These are phyloP conservation scores for Triangularia setosa DNA, from an alignment of 2,329 filamentous ascomycete species.

Conservation along the genomic window DNA sequence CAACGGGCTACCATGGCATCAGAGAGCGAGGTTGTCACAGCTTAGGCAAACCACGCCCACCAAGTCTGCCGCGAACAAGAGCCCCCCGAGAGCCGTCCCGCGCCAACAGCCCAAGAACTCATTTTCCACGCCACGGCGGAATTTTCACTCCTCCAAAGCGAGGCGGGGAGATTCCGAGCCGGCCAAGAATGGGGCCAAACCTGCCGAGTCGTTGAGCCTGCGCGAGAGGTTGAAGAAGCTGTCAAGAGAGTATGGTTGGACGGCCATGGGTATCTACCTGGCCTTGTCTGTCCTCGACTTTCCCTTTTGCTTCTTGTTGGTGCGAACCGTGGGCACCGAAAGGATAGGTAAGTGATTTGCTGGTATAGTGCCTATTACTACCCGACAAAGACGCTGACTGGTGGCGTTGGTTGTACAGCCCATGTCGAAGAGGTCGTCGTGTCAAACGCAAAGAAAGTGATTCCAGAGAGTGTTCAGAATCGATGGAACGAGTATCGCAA, in stretches of 20 bases:
- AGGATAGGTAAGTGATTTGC: constrained; percentile 61
- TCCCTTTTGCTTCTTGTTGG: constrained; percentile 89
- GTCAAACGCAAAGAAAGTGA: constrained; percentile 51
- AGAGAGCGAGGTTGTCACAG: constrained; percentile 19
- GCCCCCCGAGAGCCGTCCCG: neutral
- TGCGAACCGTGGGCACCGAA: constrained; percentile 78
- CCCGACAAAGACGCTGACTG: neutral
- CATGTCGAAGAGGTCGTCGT: constrained; percentile 65
- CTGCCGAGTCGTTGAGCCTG: constrained; percentile 46
- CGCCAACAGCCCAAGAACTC: constrained; percentile 9
- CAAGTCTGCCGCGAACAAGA: neutral
- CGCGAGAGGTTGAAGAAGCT: constrained; percentile 75
- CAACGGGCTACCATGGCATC: constrained; percentile 11
- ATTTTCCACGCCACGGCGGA: constrained; percentile 20
- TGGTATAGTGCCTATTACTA: neutral
- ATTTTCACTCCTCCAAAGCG: constrained; percentile 29
- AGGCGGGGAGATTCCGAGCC: constrained; percentile 22
- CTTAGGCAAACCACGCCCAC: constrained; percentile 12
- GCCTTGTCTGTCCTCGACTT: constrained; percentile 82
- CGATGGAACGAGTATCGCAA: constrained; percentile 48
- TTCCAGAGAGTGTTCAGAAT: constrained; percentile 57
- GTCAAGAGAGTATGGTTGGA: constrained; percentile 90
- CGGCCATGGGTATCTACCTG: constrained; percentile 87
- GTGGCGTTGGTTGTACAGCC: constrained; percentile 36
- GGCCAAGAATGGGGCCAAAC: constrained; percentile 5